Conservation (phyloP, 164 flowering plant genomes). For the Vitis labrusca region DNA sequence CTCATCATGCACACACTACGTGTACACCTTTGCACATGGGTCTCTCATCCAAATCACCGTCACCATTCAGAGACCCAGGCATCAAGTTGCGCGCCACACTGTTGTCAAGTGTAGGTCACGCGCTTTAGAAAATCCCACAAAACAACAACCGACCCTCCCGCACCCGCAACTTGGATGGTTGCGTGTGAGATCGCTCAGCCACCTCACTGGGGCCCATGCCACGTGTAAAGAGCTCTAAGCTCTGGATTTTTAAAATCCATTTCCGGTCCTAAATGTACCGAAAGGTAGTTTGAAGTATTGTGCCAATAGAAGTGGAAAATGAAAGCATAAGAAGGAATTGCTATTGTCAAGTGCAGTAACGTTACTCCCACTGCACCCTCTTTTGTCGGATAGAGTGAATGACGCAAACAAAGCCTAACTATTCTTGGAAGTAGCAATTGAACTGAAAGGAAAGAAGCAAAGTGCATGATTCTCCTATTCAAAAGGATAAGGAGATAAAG, state of each 20-base stretch:
- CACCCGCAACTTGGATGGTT: constrained; percentile 5
- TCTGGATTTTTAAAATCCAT: not conserved
- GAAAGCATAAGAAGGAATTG: not conserved
- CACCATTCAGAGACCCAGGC: too few relatives aligned
- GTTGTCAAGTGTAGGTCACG: constrained; percentile 13
- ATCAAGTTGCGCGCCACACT: not conserved
- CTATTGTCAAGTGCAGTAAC: not conserved
- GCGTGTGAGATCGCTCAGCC: not conserved
- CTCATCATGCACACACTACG: too few relatives aligned
- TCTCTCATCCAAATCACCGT: too few relatives aligned
- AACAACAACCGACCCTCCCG: constrained; percentile 11
- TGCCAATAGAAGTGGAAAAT: not conserved
- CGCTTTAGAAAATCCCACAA: constrained; percentile 7
- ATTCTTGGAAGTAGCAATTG: constrained; percentile 2
- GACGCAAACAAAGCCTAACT: too few relatives aligned
- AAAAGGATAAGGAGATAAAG: constrained; percentile 26
- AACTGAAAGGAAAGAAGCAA: constrained; percentile 10
- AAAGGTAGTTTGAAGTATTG: too few relatives aligned
- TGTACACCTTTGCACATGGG: too few relatives aligned
- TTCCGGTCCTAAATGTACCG: not conserved
- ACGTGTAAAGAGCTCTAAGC: constrained; percentile 1
- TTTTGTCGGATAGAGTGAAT: too few relatives aligned
- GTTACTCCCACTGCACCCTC: too few relatives aligned
- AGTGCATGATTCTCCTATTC: constrained; percentile 10
- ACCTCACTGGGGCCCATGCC: constrained; percentile 11